These are phyloP conservation scores for Pythium sukuiense DNA, from an alignment of 352 stramenopile genomes.

Conservation along the genomic window DNA sequence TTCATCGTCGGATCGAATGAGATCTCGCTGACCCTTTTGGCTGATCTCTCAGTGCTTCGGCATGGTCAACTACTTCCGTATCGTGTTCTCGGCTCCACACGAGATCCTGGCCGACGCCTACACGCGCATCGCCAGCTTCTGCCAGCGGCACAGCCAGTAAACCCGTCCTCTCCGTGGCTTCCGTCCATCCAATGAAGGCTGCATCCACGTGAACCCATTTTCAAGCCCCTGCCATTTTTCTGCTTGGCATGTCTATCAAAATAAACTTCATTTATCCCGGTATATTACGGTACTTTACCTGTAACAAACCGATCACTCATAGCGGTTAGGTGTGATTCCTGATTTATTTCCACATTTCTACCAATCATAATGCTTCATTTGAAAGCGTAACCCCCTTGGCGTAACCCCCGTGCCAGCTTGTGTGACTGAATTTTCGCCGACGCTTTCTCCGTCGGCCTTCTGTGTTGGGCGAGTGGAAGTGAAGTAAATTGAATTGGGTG, in stretches of 20 bases:
- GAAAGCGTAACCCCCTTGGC: background rate
- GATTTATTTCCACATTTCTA: constrained; percentile 24
- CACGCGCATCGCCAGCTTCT: constrained; percentile 58
- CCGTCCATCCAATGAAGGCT: background rate
- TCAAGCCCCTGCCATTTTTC: background rate
- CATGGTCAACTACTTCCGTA: constrained; percentile 73
- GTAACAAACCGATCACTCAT: background rate
- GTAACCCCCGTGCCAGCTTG: too few species aligned
- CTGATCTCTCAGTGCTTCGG: constrained; percentile 44
- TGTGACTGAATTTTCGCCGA: background rate
- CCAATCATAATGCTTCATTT: constrained; percentile 13
- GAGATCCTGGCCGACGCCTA: constrained; percentile 68
- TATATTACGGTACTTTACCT: background rate
- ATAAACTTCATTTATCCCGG: background rate
- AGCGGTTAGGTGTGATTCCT: constrained; percentile 2
- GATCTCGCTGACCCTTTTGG: background rate
- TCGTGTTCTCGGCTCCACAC: constrained; percentile 69
- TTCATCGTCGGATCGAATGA: background rate
- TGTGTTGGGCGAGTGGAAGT: background rate
- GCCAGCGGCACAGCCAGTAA: constrained; percentile 42
- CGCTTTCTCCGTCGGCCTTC: constrained; percentile 2
- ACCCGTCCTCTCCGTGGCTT: background rate
- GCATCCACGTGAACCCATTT: constrained; percentile 9
- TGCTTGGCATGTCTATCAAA: background rate
- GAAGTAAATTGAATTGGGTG: constrained; percentile 1